Conservation (phyloP, 225 moss, liverwort and hornwort species). For the Rhytidiadelphus loreus region DNA sequence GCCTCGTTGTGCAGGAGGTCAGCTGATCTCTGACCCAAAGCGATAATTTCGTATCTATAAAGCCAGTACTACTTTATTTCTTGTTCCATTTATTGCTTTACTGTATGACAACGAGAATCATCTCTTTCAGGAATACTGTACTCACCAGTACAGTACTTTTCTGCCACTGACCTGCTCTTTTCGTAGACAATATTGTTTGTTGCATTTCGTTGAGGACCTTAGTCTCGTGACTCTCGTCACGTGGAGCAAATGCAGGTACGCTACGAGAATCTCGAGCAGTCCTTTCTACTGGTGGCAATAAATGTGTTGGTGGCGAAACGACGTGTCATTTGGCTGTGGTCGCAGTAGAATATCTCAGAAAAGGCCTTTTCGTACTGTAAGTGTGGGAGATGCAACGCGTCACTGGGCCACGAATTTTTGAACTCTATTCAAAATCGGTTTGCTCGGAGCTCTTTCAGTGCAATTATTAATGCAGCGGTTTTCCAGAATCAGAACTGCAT, state of each 20-base stretch:
- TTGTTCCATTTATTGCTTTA: background rate
- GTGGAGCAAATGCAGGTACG: background rate
- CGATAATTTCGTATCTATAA: background rate
- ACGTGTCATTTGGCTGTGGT: background rate
- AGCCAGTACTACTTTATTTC: background rate
- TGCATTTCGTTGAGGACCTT: background rate
- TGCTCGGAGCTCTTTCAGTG: constrained; percentile 17
- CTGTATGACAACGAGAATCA: background rate
- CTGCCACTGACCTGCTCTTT: background rate
- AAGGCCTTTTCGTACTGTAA: background rate
- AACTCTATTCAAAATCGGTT: background rate
- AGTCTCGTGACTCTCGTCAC: background rate
- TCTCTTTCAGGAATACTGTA: background rate
- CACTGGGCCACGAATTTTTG: background rate
- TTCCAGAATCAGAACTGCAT: background rate
- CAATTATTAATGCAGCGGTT: background rate
- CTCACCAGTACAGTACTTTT: background rate
- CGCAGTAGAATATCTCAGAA: background rate
- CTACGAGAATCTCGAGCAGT: background rate
- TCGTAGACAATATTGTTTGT: background rate
- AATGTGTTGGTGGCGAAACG: background rate
- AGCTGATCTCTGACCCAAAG: background rate
- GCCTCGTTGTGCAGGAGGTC: background rate
- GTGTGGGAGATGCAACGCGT: background rate
- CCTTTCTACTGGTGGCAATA: background rate